Evolutionary conservation across 257 asterid genomes (phyloP).

Genomic region (Anisodus tanguticus): DNA sequence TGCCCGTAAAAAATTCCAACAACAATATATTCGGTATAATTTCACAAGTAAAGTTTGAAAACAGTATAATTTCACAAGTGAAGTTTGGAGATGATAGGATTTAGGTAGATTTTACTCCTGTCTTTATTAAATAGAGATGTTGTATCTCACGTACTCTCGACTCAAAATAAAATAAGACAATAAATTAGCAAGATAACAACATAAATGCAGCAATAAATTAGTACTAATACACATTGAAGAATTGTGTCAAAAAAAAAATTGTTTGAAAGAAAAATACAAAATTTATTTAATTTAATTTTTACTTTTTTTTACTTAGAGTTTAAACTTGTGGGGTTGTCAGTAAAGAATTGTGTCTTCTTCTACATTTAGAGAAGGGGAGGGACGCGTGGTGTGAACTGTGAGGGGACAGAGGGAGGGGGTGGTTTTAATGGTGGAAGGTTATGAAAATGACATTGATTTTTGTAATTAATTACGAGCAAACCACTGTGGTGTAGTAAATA

Average conservation of each 20-base stretch:
- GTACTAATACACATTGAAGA: no score
- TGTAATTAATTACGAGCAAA: background rate
- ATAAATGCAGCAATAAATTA: no score
- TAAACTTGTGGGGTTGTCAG: conserved; percentile 26
- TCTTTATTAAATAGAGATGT: no score
- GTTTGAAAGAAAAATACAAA: background rate
- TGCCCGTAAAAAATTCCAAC: background rate
- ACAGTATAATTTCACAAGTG: no score
- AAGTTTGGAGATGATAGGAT: no score
- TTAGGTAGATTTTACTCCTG: no score
- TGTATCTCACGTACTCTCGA: no score
- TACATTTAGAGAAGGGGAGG: background rate
- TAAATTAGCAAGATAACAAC: no score
- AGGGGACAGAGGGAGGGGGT: conserved; percentile 3
- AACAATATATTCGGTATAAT: no score
- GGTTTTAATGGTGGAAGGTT: conserved; percentile 17
- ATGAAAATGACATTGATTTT: background rate
- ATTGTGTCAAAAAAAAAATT: no score
- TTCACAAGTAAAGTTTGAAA: no score
- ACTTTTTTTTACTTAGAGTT: background rate
- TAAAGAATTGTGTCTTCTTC: conserved; percentile 28
- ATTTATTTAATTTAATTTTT: background rate
- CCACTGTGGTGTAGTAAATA: background rate
- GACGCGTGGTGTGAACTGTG: conserved; percentile 24
- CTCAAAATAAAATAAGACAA: no score